Evolutionary conservation across 1,284 basidiomycete species (phyloP), one percentile per base, ranked within the genome.

Genomic region (Papiliotrema nemorosa): DNA sequence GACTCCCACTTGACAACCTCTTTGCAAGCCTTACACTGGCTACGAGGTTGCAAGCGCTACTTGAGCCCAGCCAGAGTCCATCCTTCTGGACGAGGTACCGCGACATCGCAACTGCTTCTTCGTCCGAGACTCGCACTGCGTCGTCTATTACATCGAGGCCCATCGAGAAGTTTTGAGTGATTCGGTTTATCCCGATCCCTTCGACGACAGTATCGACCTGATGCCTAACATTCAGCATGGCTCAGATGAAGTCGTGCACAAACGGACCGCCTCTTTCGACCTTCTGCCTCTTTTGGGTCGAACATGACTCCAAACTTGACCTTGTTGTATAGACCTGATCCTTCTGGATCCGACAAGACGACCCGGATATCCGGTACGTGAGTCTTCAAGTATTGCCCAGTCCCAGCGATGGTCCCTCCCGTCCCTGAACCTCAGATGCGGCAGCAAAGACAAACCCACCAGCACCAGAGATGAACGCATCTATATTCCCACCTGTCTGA

Each of bases 321-420:
- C 79, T 93, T 96, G 76, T 97, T 97, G 76, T 87, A 97, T 48
- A 98, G 76, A 0, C 96, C 94, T 57, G 89, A 93, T 2, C 94
- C 94, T 65, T 93, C 88, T 0, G 93, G 93, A 76, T 99, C 94
- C 2, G 90, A 83, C 29, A 97, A 79, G 3, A 87, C 84, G 13
- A 96, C 79, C n/a, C 81, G 67, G 44, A 90, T 67, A 48, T 81
- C 77, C 0, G 63, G 63, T 13, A 67, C 49, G 37, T 61, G 58
- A 21, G 62, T 58, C 54, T 78, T 96, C 43, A 98, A 76, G 65
- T 81, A 96, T 38, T 79, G 81, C 0, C 90, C 90, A 1, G 82
- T 83, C 0, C 94, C 96, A 0, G 90, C 85, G 34, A 99, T 82
- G 0, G 94, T 97, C 3, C 96, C 96, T 5, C 96, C 96, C 0